Evolutionary conservation across 129 eudicot genomes (phyloP), one percentile per base, ranked within the genome.

Genomic region (Heracleum sosnowskyi): DNA sequence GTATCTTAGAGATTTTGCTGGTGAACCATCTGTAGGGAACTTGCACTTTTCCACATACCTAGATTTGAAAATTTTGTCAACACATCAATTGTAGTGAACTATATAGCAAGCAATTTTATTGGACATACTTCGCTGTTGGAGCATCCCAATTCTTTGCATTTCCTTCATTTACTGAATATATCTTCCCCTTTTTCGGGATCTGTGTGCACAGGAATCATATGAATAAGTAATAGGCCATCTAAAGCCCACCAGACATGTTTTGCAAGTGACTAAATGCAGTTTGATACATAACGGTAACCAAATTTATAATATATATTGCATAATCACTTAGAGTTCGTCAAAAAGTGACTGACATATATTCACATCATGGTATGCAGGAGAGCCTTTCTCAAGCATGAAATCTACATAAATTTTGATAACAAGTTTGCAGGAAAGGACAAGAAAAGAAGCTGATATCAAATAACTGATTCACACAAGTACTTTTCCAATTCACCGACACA

Each of bases 101-200:
- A 74, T 60, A 44, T 29, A 74, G 34, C 29, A 13, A 11, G 20
- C 26, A 42, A 42, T 74, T 33, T 15, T 12, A 20, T 45, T 22
- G 36, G 5, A 26, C 87, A 68, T 92, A 95, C 99, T 90, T 90
- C 31, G 97, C 86, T 33, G 97, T 95, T 51, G 99, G 96, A 75
- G 83, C 86, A 83, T 95, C 99, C 99, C 99, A 95, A 81, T 95
- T 92, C 84, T 88, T 92, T 18, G 99, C 97, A 85, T 95, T 95
- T 84, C 99, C 99, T 89, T 95, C 99, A 81, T 95, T 95, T 28
- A 95, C 99, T 17, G 99, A 95, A 78, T 95, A 95, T 75, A 92
- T 92, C 84, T 90, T 95, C 64, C 99, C 99, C 82, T 90, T 90
- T 80, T 87, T 95, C 3, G 99, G 99, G 36, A 89, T 87, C 99